Base-by-base conservation (phyloP, 2,329 filamentous ascomycete species). In the Exutisphaerella laricina region DNA sequence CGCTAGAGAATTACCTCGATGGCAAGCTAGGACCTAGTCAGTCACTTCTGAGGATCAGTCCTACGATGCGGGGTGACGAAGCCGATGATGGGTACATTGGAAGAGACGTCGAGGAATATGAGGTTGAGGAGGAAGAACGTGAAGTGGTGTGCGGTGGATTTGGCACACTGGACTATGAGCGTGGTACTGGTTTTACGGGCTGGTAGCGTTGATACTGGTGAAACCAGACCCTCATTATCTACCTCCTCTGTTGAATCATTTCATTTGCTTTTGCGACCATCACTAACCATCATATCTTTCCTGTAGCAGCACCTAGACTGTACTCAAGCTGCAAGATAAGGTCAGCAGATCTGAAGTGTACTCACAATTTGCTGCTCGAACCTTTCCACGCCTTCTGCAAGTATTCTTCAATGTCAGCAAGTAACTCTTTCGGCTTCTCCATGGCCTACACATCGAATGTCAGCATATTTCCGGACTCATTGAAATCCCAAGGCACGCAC, bases 371-470 rank as follows among this genome's bases (percentile, higher is more conserved):
- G 22, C 23, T 35, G 25, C 22, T n/a, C 32, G 14, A 25, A 37
- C 40, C 40, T 31, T 57, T 57, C 57, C 56, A 62, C 10, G 56
- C 59, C 39, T 62, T 57, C 44, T 50, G 45, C 7, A 62, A 47
- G 48, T 56, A 65, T 13, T 56, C 60, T 35, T 65, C 60, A 4
- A 65, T 50, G 53, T 65, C 61, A 4, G 42, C 53, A 6, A 61
- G 51, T 12, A 65, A 45, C 29, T 58, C 60, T 12, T 51, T 45
- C 39, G 59, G 62, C 39, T 55, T 58, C 56, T 65, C 62, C 53
- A 64, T 54, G 2, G 66, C 66, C 58, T 59, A 38, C 18, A 30
- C 23, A 17, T 16, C 14, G 31, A 17, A 26, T 12, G 36, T 49
- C 30, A 43, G 14, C 28, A 31, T 30, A 23, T 23, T 7, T 31